Percentiles rank a stretch among this genome's conserved stretches.
Conservation (phyloP, 108 stramenopile species). For the Aurantiochytrium sp. region DNA sequence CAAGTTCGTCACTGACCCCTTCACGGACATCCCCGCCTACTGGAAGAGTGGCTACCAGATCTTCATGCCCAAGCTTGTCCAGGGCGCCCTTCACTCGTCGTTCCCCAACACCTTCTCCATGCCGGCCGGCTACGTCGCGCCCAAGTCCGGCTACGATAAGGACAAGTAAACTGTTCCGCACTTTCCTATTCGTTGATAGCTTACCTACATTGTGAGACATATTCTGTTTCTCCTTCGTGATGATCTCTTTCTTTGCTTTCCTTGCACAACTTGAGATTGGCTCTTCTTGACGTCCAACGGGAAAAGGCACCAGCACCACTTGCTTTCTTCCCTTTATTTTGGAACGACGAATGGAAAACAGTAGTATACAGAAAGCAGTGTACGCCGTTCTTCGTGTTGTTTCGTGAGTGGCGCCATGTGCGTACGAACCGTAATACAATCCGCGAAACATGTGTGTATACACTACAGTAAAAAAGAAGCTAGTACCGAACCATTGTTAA, state of each 20-base stretch:
- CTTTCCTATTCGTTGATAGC: too few species aligned
- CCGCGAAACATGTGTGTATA: slow-evolving; percentile 32
- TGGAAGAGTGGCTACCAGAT: slow-evolving; percentile 21
- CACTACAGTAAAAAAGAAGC: slow-evolving; percentile 32
- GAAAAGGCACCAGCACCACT: too few species aligned
- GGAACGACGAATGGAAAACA: too few species aligned
- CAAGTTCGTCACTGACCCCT: neutral
- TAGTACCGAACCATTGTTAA: slow-evolving; percentile 31
- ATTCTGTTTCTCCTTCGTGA: too few species aligned
- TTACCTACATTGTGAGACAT: too few species aligned
- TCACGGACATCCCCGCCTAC: slow-evolving; percentile 20
- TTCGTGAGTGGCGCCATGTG: neutral
- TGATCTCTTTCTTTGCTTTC: too few species aligned
- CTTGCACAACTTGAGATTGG: too few species aligned
- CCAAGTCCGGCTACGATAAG: slow-evolving; percentile 2
- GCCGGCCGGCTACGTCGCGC: neutral
- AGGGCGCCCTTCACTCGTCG: slow-evolving; percentile 1
- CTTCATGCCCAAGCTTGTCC: slow-evolving; percentile 15
- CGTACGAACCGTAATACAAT: slow-evolving; percentile 32
- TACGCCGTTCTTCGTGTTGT: too few species aligned
- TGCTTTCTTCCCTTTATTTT: too few species aligned
- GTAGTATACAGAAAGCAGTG: too few species aligned
- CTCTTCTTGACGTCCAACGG: too few species aligned
- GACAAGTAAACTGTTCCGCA: neutral
- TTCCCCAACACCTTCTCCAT: neutral